Evolutionary conservation across 306 rosid genomes (phyloP).

Genomic region (Arachis stenosperma): DNA sequence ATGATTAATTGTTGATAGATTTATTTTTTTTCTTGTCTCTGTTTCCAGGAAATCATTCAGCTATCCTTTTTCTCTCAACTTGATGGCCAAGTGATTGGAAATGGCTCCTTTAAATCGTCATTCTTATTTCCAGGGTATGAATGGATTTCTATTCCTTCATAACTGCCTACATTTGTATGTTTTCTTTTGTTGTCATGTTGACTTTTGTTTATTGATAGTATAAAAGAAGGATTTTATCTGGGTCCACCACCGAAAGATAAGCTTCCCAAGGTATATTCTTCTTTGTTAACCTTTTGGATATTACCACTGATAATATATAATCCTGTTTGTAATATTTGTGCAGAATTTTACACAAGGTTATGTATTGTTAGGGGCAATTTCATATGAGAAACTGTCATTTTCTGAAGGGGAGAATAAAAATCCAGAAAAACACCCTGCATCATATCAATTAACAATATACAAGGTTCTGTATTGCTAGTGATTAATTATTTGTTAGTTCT

Average conservation of each 20-base stretch:
- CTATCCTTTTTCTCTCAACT: too few species aligned
- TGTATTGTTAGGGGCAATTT: conserved; percentile 79
- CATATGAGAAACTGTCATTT: conserved; percentile 73
- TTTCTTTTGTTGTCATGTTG: conserved; percentile 34
- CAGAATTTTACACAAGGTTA: conserved; percentile 58
- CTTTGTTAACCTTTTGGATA: too few species aligned
- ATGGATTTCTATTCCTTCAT: conserved; percentile 32
- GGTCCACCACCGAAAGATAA: too few species aligned
- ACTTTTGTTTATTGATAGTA: conserved; percentile 52
- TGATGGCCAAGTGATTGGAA: conserved; percentile 48
- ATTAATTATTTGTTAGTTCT: too few species aligned
- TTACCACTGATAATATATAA: too few species aligned
- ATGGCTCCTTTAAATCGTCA: conserved; percentile 76
- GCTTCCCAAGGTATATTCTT: too few species aligned
- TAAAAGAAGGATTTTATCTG: not conserved
- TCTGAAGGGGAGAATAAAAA: conserved; percentile 51
- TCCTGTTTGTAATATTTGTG: too few species aligned
- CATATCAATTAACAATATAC: conserved; percentile 45
- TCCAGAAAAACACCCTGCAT: conserved; percentile 73
- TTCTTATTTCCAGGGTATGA: conserved; percentile 79
- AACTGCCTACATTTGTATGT: conserved; percentile 14
- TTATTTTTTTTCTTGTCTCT: too few species aligned
- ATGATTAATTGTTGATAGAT: too few species aligned
- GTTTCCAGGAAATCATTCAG: too few species aligned
- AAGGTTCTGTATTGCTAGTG: too few species aligned